Base-by-base conservation (phyloP, 371 early-diverging fungal species). In the Mucor irregularis region DNA sequence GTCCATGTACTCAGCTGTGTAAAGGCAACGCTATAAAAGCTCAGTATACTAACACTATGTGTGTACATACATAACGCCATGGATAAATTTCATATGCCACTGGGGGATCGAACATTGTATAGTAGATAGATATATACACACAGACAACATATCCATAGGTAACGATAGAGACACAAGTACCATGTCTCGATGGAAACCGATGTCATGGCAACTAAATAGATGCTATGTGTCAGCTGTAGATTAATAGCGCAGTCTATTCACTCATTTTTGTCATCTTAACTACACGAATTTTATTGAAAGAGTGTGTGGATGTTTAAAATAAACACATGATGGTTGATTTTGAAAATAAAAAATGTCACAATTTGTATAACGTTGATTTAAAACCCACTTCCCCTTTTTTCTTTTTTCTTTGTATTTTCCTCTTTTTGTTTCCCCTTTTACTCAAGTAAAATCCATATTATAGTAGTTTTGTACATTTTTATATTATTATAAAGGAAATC, bases 41-140 rank as follows among this genome's bases (percentile, higher is more conserved):
- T 39, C 5, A 17, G 11, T 28, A 66, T 58, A 62, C 22, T 67
- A 22, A 61, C n/a, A 58, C 56, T 4, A 67, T 67, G 14, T 67
- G 67, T 37, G 46, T n/a, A n/a, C n/a, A n/a, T n/a, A n/a, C n/a
- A n/a, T n/a, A n/a, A 54, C 21, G 62, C 62, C 29, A 47, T 25
- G 3, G 67, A 67, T 34, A 67, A 78, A 16, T 77, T 73, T 73
- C 78, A 74, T 21, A 78, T 81, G 82, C 66, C 75, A 39, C 85
- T 82, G 8, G 81, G 78, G 58, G 74, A n/a, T n/a, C n/a, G n/a
- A n/a, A n/a, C n/a, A n/a, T n/a, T n/a, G n/a, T n/a, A n/a, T n/a
- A n/a, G n/a, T n/a, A n/a, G n/a, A n/a, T n/a, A n/a, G 76, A 8
- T 78, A 80, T 34, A 63, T 66, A 6, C 81, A 66, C 53, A 61